Conservation (phyloP, 2,329 filamentous ascomycete species). For the Apiospora pterosperma region DNA sequence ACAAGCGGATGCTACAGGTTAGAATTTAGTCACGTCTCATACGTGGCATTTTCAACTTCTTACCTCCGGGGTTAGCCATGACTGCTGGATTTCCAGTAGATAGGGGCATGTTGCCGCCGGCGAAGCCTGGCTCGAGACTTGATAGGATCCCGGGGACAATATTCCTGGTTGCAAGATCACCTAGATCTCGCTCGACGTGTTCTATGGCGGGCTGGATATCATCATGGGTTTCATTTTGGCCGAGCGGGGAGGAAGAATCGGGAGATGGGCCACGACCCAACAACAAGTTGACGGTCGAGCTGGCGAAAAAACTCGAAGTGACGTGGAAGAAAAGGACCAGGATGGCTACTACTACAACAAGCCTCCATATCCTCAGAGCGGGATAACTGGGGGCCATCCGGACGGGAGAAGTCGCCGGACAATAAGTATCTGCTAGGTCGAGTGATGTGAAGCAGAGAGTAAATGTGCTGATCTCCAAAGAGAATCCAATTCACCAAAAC, state of each 20-base stretch:
- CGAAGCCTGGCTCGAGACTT: background rate
- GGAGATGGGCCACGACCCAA: background rate
- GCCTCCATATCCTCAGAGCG: conserved; percentile 14
- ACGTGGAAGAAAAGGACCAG: conserved; percentile 5
- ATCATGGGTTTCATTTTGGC: background rate
- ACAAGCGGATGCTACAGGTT: background rate
- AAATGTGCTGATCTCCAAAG: background rate
- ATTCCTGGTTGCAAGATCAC: background rate
- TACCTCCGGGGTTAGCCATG: conserved; percentile 5
- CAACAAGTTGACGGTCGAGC: background rate
- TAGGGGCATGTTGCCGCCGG: background rate
- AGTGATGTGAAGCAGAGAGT: background rate
- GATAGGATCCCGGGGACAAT: background rate
- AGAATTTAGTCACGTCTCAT: background rate
- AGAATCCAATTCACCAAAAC: background rate
- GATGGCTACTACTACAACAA: conserved; percentile 13
- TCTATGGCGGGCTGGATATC: background rate
- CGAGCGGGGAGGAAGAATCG: background rate
- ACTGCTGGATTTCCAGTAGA: background rate
- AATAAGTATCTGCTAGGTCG: background rate
- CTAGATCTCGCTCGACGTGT: background rate
- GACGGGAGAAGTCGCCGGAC: conserved; percentile 2
- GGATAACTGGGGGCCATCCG: conserved; percentile 14
- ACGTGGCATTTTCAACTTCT: background rate
- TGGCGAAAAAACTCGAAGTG: background rate